Evolutionary conservation across 306 rosid species (phyloP).

Genomic region (Pueraria montana): DNA sequence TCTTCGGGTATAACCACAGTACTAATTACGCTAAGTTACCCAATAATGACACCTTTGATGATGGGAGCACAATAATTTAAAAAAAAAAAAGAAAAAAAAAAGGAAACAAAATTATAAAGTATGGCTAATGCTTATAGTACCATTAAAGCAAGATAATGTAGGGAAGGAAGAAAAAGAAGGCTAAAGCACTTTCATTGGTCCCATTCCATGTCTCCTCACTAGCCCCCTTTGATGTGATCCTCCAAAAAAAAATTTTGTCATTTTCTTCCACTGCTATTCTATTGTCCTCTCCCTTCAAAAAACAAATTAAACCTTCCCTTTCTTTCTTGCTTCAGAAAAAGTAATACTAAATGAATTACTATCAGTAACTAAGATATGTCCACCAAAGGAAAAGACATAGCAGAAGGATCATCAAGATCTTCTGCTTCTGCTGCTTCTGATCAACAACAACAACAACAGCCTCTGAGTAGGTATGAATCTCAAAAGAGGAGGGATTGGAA

Average conservation of each 20-base stretch:
- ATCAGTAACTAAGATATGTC: constrained; percentile 47
- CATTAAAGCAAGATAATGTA: constrained; percentile 60
- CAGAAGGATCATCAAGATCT: constrained; percentile 53
- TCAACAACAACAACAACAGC: constrained; percentile 14
- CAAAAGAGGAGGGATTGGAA: constrained; percentile 88
- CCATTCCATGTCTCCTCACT: constrained; percentile 60
- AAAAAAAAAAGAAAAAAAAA: neutral
- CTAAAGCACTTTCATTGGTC: constrained; percentile 62
- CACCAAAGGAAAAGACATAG: constrained; percentile 55
- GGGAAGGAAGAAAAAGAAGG: constrained; percentile 52
- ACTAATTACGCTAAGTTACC: constrained; percentile 47
- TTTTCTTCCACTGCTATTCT: constrained; percentile 46
- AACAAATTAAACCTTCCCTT: constrained; percentile 18
- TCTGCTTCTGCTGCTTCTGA: neutral
- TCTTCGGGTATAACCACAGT: constrained; percentile 42
- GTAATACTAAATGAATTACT: constrained; percentile 37
- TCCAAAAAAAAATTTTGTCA: neutral
- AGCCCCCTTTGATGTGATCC: constrained; percentile 56
- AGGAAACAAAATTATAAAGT: constrained; percentile 43
- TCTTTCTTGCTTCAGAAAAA: constrained; percentile 28
- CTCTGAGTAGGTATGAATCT: constrained; percentile 75
- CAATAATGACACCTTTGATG: constrained; percentile 55
- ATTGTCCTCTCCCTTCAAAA: constrained; percentile 29
- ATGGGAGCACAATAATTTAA: constrained; percentile 52
- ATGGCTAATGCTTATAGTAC: constrained; percentile 56